phyloP scores from a whole-genome alignment of 139 green algal species.

The Auxenochlorella pyrenoidosa region DNA sequence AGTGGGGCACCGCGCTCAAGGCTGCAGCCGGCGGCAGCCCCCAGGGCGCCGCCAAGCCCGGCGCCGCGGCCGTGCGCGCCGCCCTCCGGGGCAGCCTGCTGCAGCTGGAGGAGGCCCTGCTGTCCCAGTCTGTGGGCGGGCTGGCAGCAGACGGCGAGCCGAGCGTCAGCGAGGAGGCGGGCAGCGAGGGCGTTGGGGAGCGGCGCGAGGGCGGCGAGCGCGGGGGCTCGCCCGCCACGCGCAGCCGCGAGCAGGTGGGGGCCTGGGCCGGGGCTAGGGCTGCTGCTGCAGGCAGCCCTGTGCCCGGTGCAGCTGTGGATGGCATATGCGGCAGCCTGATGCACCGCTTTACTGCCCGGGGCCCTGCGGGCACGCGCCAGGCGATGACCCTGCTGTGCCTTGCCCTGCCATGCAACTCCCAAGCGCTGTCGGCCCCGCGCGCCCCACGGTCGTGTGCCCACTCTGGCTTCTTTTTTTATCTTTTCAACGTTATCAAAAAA shows the following conservation, averaged over 20 bases:
- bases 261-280: neutral
- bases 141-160: slow-evolving; percentile 5
- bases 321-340: too few species aligned
- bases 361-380: too few species aligned
- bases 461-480: too few species aligned
- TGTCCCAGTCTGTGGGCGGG: slow-evolving; percentile 3
- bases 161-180: neutral
- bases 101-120: slow-evolving; percentile 22
- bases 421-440: too few species aligned
- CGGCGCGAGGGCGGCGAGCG: neutral
- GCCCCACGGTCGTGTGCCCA: too few species aligned
- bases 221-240: neutral
- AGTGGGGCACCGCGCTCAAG: slow-evolving; percentile 19
- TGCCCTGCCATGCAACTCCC: too few species aligned
- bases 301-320: too few species aligned
- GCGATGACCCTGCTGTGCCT: too few species aligned
- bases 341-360: too few species aligned
- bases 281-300: neutral
- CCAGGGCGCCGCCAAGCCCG: neutral
- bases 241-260: neutral
- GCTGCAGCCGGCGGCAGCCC: neutral
- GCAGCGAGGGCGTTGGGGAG: neutral
- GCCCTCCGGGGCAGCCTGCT: neutral
- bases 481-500: too few species aligned
- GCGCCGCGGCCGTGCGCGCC: neutral